Evolutionary conservation across 345 rosid genomes (phyloP).

Genomic region (Carallia brachiata): DNA sequence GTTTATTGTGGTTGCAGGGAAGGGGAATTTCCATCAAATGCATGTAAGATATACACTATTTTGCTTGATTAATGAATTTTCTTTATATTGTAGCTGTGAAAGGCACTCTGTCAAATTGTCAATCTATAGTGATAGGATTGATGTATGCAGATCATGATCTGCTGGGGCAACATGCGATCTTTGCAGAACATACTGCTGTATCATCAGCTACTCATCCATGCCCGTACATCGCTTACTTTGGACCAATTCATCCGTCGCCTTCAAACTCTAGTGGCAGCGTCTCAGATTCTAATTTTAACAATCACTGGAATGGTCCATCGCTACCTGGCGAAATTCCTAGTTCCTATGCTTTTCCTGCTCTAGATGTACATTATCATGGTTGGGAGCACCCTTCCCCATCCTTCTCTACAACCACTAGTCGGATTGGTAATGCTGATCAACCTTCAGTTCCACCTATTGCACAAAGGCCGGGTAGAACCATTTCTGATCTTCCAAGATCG

Average conservation of each 20-base stretch:
- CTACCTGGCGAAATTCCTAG: slow-evolving; percentile 64
- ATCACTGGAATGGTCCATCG: slow-evolving; percentile 76
- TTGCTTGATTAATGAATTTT: slow-evolving; percentile 16
- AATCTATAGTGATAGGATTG: slow-evolving; percentile 20
- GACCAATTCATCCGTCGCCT: slow-evolving; percentile 79
- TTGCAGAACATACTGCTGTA: slow-evolving; percentile 68
- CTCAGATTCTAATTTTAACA: slow-evolving; percentile 66
- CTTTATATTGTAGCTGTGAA: slow-evolving; percentile 1
- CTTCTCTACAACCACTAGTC: slow-evolving; percentile 55
- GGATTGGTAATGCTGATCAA: slow-evolving; percentile 55
- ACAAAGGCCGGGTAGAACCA: slow-evolving; percentile 58
- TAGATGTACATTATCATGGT: slow-evolving; percentile 71
- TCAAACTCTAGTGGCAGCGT: slow-evolving; percentile 59
- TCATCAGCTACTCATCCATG: slow-evolving; percentile 78
- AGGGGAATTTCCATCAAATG: slow-evolving; percentile 66
- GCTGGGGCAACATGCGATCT: slow-evolving; percentile 61
- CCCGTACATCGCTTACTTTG: slow-evolving; percentile 85
- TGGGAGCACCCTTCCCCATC: slow-evolving; percentile 74
- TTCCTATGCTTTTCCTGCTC: slow-evolving; percentile 65
- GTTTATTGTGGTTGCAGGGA: slow-evolving; percentile 51
- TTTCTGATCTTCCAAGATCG: slow-evolving; percentile 63
- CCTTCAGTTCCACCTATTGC: slow-evolving; percentile 49
- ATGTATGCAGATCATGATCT: slow-evolving; percentile 37
- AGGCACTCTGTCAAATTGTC: slow-evolving; percentile 7
- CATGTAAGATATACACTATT: slow-evolving; percentile 59